These are phyloP conservation scores for Trichosporon faecale DNA, from an alignment of 1,284 basidiomycete genomes.

Conservation along the genomic window DNA sequence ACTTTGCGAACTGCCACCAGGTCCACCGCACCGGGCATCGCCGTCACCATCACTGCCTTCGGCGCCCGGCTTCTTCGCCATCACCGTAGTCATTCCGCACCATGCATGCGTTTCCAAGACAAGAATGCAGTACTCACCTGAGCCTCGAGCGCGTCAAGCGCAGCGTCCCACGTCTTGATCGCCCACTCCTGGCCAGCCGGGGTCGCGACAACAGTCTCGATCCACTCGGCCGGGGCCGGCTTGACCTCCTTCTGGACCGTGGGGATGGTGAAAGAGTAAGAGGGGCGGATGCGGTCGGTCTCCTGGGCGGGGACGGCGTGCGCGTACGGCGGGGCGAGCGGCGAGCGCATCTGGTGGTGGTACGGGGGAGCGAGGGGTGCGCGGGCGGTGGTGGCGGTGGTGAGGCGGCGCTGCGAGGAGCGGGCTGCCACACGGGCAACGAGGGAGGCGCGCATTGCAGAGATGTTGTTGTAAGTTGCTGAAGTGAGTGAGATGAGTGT, in stretches of 20 bases:
- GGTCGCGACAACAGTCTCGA: slow-evolving; percentile 15
- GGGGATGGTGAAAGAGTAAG: slow-evolving; percentile 23
- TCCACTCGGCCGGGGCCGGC: slow-evolving; percentile 19
- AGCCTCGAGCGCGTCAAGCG: slow-evolving; percentile 18
- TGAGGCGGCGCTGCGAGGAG: slow-evolving; percentile 24
- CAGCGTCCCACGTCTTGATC: slow-evolving; percentile 14
- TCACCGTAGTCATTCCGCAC: neutral
- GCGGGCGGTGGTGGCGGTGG: slow-evolving; percentile 20
- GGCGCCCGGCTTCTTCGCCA: neutral
- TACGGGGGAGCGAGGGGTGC: slow-evolving; percentile 26
- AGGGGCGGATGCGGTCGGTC: slow-evolving; percentile 18
- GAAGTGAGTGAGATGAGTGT: neutral
- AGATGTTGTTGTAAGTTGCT: neutral
- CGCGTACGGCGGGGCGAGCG: slow-evolving; percentile 24
- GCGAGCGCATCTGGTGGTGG: slow-evolving; percentile 19
- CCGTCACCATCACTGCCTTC: neutral
- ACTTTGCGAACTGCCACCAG: neutral
- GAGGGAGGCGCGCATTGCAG: slow-evolving; percentile 23
- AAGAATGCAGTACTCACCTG: slow-evolving; percentile 18
- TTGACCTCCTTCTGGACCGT: neutral
- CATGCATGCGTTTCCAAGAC: neutral
- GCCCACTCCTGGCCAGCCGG: slow-evolving; percentile 21
- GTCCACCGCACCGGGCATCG: neutral
- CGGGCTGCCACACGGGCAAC: slow-evolving; percentile 21
- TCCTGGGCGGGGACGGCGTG: slow-evolving; percentile 15